These are phyloP conservation scores for Diaporthe longicolla DNA, from an alignment of 2,329 filamentous ascomycete species.

Conservation along the genomic window DNA sequence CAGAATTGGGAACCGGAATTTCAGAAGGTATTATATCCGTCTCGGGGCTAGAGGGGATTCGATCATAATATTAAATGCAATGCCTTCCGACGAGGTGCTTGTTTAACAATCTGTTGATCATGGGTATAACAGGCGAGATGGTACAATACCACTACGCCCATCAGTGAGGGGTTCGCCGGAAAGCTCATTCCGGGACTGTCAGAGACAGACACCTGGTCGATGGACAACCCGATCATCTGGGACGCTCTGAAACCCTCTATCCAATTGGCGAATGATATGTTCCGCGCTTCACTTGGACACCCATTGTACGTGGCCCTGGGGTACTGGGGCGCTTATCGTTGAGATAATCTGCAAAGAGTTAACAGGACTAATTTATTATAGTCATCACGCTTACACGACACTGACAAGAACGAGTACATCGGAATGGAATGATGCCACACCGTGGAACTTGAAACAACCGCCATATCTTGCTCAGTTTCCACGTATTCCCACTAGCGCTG, in stretches of 20 bases:
- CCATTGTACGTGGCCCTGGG: not conserved
- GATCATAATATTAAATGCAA: too few relatives aligned
- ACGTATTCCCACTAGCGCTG: not conserved
- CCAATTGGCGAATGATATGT: not conserved
- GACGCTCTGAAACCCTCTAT: not conserved
- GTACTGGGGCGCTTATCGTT: not conserved
- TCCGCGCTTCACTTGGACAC: not conserved
- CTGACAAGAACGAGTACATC: not conserved
- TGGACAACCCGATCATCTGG: not conserved
- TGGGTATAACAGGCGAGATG: not conserved
- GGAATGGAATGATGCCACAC: not conserved
- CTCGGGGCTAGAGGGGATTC: not conserved
- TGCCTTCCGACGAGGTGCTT: accelerated
- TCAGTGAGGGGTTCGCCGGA: constrained; percentile 2
- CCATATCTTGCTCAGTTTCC: not conserved
- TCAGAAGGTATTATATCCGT: not conserved
- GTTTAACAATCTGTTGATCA: not conserved
- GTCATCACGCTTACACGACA: not conserved
- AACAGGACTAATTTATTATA: not conserved
- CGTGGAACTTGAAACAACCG: not conserved
- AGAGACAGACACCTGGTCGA: not conserved
- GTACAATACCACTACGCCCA: not conserved
- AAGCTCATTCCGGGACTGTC: not conserved
- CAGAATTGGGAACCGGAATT: not conserved
- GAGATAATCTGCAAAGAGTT: not conserved